phyloP scores from a whole-genome alignment of 2,329 filamentous ascomycete genomes.

The Alternaria triticimaculans region DNA sequence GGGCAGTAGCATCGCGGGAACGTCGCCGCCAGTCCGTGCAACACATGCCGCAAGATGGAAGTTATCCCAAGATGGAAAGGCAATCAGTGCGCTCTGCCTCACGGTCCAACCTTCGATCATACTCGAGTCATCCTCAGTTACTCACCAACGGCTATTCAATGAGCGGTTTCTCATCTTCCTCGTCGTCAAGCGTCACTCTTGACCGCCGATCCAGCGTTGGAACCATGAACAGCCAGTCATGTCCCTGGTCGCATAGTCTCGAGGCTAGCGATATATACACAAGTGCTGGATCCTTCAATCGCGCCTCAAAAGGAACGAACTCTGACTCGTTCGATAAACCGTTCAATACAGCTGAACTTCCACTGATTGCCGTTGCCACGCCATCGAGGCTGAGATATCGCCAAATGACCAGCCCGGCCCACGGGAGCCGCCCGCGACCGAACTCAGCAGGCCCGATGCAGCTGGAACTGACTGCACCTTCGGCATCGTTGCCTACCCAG shows the following conservation, averaged over 20 bases:
- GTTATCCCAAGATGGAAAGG: conserved; percentile 11
- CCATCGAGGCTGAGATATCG: conserved; percentile 1
- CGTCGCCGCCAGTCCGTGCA: conserved; percentile 15
- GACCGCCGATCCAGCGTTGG: conserved; percentile 14
- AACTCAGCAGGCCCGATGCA: background rate
- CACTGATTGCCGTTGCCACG: conserved; percentile 9
- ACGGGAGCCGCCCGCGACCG: background rate
- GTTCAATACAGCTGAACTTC: conserved; percentile 4
- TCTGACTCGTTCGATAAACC: conserved; percentile 18
- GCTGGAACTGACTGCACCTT: background rate
- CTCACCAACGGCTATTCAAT: conserved; percentile 20
- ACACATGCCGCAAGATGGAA: conserved; percentile 12
- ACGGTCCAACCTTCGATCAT: conserved; percentile 12
- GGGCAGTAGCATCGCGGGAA: conserved; percentile 20
- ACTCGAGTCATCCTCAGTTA: conserved; percentile 24
- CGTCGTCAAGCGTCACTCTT: background rate
- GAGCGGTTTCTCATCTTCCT: conserved; percentile 1
- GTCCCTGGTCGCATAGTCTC: background rate
- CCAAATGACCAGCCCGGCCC: background rate
- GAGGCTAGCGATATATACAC: conserved; percentile 14
- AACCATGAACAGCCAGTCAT: background rate
- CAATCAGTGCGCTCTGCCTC: conserved; percentile 10
- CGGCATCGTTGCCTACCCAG: background rate
- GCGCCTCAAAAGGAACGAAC: conserved; percentile 13
- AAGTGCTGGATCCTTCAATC: conserved; percentile 19